A percentile compares a stretch with the other conserved stretches of the same genome.
phyloP scores from a whole-genome alignment of 257 asterid genomes.

The Pogostemon cablin region DNA sequence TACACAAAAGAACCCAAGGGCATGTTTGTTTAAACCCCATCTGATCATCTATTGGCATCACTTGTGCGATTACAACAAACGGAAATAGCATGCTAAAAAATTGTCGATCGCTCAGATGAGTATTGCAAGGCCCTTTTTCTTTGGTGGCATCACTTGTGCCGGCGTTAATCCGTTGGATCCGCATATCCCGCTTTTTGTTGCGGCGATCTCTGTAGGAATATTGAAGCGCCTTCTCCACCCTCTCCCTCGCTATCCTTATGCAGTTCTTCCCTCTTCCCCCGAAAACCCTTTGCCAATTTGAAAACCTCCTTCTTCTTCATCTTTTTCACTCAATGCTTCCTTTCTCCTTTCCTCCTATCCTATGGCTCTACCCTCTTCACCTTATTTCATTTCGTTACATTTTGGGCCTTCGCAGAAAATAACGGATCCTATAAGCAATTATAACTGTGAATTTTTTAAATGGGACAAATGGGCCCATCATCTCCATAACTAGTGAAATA shows the following conservation, averaged over 20 bases:
- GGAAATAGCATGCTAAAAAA: slow-evolving; percentile 14
- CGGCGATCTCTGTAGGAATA: slow-evolving; percentile 83
- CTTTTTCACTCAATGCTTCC: slow-evolving; percentile 44
- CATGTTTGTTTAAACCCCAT: neutral
- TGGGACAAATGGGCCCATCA: neutral
- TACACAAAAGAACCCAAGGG: neutral
- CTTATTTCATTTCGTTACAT: neutral
- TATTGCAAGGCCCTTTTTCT: slow-evolving; percentile 73
- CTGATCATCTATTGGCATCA: neutral
- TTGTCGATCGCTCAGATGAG: slow-evolving; percentile 41
- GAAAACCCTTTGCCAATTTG: slow-evolving; percentile 77
- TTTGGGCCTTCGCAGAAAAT: slow-evolving; percentile 5
- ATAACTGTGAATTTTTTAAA: too few relatives aligned
- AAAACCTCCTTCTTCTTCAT: slow-evolving; percentile 88
- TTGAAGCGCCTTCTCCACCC: slow-evolving; percentile 90
- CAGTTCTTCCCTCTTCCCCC: slow-evolving; percentile 95
- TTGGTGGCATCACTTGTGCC: slow-evolving; percentile 69
- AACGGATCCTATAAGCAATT: too few relatives aligned
- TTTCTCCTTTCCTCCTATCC: slow-evolving; percentile 40
- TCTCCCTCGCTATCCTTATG: slow-evolving; percentile 76
- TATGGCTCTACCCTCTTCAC: slow-evolving; percentile 34
- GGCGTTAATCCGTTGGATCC: slow-evolving; percentile 95
- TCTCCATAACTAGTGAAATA: too few relatives aligned
- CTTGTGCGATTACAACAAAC: slow-evolving; percentile 16
- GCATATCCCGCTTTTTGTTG: slow-evolving; percentile 92